A percentile compares a stretch with the other conserved stretches of the same genome.
These are phyloP conservation scores for Fusarium sp. DNA, from an alignment of 2,329 filamentous ascomycete species.

Conservation along the genomic window DNA sequence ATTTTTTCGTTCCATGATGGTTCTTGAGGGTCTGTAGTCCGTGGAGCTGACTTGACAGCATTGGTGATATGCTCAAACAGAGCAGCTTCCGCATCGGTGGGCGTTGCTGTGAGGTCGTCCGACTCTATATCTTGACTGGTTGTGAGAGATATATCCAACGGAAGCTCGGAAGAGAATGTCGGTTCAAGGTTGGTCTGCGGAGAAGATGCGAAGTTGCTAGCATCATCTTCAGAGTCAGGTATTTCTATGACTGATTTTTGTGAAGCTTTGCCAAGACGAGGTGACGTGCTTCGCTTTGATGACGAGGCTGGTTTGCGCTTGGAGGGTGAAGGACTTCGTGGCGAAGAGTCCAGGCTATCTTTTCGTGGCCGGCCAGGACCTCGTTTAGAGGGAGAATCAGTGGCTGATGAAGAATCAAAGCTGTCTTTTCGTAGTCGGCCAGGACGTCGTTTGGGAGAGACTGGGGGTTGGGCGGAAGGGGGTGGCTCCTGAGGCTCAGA, in stretches of 20 bases:
- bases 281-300: constrained; percentile 28
- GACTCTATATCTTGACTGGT: constrained; percentile 59
- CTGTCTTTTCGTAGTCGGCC: constrained; percentile 56
- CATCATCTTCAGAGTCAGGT: constrained; percentile 61
- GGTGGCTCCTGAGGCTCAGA: constrained; percentile 49
- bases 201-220: constrained; percentile 45
- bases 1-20: constrained; percentile 93
- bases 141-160: constrained; percentile 57
- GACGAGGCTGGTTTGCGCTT: constrained; percentile 15
- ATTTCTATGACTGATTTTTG: constrained; percentile 56
- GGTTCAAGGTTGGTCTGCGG: constrained; percentile 51
- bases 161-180: constrained; percentile 58
- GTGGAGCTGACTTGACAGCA: constrained; percentile 64
- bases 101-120: constrained; percentile 54
- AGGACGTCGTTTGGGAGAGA: constrained; percentile 52
- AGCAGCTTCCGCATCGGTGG: constrained; percentile 55
- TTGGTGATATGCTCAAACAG: constrained; percentile 66
- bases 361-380: constrained; percentile 59
- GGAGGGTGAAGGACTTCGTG: constrained; percentile 1
- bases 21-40: constrained; percentile 59
- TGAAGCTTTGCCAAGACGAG: constrained; percentile 25
- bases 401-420: constrained; percentile 3
- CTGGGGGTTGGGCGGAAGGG: constrained; percentile 49
- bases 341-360: constrained; percentile 21
- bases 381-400: constrained; percentile 44